Evolutionary conservation across 2,329 filamentous ascomycete species (phyloP), one percentile per base, ranked within the genome.

Genomic region (Penicillium sp.): DNA sequence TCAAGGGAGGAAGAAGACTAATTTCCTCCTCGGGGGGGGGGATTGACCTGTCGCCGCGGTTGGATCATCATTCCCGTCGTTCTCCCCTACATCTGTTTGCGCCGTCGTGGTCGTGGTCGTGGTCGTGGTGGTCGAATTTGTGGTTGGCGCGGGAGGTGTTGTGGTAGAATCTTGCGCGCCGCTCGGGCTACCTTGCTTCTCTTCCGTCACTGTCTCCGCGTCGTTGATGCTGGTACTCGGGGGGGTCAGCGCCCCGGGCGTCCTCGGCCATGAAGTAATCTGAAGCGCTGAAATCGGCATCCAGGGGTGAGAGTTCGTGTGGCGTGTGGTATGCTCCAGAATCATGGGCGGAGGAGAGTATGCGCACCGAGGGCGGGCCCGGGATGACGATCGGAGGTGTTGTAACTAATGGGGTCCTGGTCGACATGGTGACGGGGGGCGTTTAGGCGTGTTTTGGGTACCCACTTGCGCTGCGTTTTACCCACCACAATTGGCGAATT

Each of bases 281-380:
- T 30, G 67, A 65, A 52, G 62, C 60, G 58, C 65, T 61, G 57
- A 72, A 71, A 58, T 70, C 68, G 59, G 70, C 73, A 68, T 74
- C 67, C 52, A 74, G 64, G 28, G 70, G 65, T 59, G 70, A 71
- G 26, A 70, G 62, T 16, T 73, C 68, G 49, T 72, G 67, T 56
- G 76, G 75, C 19, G 67, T 70, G 43, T 76, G 73, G 58, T 76
- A 75, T 54, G 68, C 70, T 56, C 72, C 74, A 55, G 76, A 70
- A n/a, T 75, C 65, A 62, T 66, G 71, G 40, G 74, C 73, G 16
- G 68, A 68, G 16, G 68, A 68, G 46, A 63, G 62, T 45, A 58
- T 65, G 63, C 65, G 67, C 63, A 59, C 62, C 58, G 65, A 60
- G 43, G 60, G 65, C 61, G 68, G 63, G 65, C 62, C 61, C 45